These are phyloP conservation scores for Globisporangium parvum DNA, from an alignment of 352 stramenopile genomes.

Conservation along the genomic window DNA sequence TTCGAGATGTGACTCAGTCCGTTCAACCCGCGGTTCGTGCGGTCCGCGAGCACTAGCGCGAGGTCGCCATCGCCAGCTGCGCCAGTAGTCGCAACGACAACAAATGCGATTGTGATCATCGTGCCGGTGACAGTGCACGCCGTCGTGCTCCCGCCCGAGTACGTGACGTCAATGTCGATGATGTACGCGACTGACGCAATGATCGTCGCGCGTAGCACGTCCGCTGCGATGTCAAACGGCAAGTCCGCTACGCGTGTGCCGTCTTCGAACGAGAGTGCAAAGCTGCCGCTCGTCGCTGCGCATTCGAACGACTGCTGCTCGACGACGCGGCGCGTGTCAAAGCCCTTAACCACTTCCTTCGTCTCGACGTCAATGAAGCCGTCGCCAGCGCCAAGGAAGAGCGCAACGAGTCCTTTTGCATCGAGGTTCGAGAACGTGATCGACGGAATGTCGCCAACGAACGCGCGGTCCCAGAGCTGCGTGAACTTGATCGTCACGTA, in stretches of 20 bases:
- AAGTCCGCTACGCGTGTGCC: slow-evolving; percentile 34
- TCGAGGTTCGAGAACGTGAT: slow-evolving; percentile 55
- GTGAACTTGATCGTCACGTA: slow-evolving; percentile 56
- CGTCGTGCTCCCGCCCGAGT: slow-evolving; percentile 17
- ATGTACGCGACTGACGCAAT: slow-evolving; percentile 45
- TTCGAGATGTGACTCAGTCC: slow-evolving; percentile 61
- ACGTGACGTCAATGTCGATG: slow-evolving; percentile 56
- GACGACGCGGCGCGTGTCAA: slow-evolving; percentile 59
- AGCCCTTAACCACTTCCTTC: slow-evolving; percentile 64
- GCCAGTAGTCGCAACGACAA: slow-evolving; percentile 41
- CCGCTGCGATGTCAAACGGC: slow-evolving; percentile 34
- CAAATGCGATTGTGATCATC: slow-evolving; percentile 53
- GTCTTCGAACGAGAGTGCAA: slow-evolving; percentile 65
- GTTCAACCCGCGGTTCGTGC: slow-evolving; percentile 39
- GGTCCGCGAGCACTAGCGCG: slow-evolving; percentile 34
- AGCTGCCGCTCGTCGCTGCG: slow-evolving; percentile 55
- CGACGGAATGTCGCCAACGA: slow-evolving; percentile 52
- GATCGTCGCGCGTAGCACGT: slow-evolving; percentile 33
- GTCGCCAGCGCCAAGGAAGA: slow-evolving; percentile 36
- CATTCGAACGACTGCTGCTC: slow-evolving; percentile 62
- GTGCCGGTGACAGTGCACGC: slow-evolving; percentile 52
- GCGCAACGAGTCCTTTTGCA: slow-evolving; percentile 33
- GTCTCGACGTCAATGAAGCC: slow-evolving; percentile 60
- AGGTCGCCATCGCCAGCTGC: slow-evolving; percentile 48
- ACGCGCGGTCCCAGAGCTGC: slow-evolving; percentile 41